These are phyloP conservation scores for Xylaria bambusicola DNA, from an alignment of 495 filamentous ascomycete genomes.

Conservation along the genomic window DNA sequence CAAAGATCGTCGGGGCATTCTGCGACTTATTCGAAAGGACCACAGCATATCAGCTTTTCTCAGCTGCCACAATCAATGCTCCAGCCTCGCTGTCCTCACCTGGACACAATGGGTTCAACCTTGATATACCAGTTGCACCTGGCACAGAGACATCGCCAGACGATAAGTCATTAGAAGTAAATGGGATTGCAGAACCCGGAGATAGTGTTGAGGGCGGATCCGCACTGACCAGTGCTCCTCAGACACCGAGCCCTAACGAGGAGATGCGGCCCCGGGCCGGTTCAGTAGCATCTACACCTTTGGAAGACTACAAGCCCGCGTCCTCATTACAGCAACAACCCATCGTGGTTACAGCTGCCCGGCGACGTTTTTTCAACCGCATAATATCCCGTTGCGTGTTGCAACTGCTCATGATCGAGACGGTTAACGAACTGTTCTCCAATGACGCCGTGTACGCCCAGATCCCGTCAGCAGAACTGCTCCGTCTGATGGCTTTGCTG, in stretches of 20 bases:
- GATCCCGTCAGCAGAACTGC: conserved; percentile 84
- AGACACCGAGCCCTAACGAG: conserved; percentile 36
- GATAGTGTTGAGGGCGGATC: conserved; percentile 28
- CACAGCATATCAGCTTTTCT: conserved; percentile 91
- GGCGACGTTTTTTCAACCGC: conserved; percentile 96
- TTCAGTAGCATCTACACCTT: conserved; percentile 44
- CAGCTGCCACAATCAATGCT: conserved; percentile 67
- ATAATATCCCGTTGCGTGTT: conserved; percentile 99
- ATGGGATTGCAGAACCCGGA: conserved; percentile 50
- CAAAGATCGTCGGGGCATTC: conserved; percentile 90
- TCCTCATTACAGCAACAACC: conserved; percentile 78
- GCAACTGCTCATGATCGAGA: conserved; percentile 98
- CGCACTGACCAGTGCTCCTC: conserved; percentile 18
- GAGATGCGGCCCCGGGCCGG: conserved; percentile 35
- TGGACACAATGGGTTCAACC: conserved; percentile 44
- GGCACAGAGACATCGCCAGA: conserved; percentile 44
- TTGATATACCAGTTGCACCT: conserved; percentile 43
- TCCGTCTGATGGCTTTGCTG: conserved; percentile 88
- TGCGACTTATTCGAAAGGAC: conserved; percentile 93
- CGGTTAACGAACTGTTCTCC: conserved; percentile 95
- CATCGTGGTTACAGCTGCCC: conserved; percentile 84
- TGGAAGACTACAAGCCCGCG: conserved; percentile 88
- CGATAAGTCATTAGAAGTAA: conserved; percentile 63
- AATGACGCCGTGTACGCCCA: conserved; percentile 93
- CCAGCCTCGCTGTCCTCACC: conserved; percentile 47